A percentile compares a stretch with the other conserved stretches of the same genome.
Conservation (phyloP, 345 rosid species). For the Chamaenerion angustifolium region DNA sequence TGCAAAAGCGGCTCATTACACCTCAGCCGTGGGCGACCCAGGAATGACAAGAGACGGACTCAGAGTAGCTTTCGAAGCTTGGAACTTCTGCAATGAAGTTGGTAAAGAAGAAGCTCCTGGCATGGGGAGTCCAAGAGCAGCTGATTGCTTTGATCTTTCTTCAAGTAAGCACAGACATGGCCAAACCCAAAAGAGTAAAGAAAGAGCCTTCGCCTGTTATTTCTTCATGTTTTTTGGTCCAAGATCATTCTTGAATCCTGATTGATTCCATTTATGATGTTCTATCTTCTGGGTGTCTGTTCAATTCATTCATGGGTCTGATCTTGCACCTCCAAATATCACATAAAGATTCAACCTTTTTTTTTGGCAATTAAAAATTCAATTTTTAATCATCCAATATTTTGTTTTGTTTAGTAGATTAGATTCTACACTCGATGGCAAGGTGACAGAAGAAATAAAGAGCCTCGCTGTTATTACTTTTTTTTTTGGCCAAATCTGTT, state of each 20-base stretch:
- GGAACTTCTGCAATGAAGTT: conserved; percentile 94
- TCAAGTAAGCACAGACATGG: conserved; percentile 15
- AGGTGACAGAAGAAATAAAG: too few species aligned
- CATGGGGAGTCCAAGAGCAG: conserved; percentile 83
- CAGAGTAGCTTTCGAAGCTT: conserved; percentile 75
- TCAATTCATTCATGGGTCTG: background rate
- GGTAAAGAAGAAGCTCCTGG: conserved; percentile 44
- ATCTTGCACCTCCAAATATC: background rate
- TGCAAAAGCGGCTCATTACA: conserved; percentile 4
- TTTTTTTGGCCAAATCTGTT: too few species aligned
- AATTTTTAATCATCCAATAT: background rate
- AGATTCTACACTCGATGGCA: too few species aligned
- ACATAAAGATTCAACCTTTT: background rate
- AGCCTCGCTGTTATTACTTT: too few species aligned
- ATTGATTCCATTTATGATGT: background rate
- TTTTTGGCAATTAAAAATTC: background rate
- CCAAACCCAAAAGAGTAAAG: conserved; percentile 8
- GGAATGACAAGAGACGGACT: conserved; percentile 72
- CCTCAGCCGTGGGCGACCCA: conserved; percentile 74
- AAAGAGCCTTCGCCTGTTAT: background rate
- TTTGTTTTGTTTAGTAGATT: too few species aligned
- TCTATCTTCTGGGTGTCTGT: background rate
- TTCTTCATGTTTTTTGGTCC: background rate
- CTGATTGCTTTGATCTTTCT: conserved; percentile 57
- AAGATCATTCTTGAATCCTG: background rate